Conservation (phyloP, 169 alveolate species). For the Babesia ovata region DNA sequence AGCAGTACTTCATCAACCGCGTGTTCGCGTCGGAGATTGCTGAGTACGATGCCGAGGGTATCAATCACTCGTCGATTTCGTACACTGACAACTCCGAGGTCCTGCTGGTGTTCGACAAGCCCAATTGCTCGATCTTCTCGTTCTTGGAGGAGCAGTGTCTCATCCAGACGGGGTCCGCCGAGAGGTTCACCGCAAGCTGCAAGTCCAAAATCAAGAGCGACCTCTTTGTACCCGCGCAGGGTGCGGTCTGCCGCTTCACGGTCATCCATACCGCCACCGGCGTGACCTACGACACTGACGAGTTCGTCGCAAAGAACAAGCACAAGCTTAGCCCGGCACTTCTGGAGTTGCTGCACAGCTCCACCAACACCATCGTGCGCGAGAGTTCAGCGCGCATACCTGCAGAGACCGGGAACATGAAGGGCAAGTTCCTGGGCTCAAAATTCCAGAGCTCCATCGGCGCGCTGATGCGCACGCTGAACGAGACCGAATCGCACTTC, state of each 20-base stretch:
- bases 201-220: slow-evolving; percentile 60
- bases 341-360: slow-evolving; percentile 36
- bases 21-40: slow-evolving; percentile 90
- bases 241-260: slow-evolving; percentile 53
- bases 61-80: slow-evolving; percentile 52
- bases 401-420: slow-evolving; percentile 48
- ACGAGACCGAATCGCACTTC: slow-evolving; percentile 69
- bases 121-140: slow-evolving; percentile 60
- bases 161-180: slow-evolving; percentile 64
- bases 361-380: slow-evolving; percentile 35
- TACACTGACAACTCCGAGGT: slow-evolving; percentile 77
- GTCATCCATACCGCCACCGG: slow-evolving; percentile 65
- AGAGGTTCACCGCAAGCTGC: slow-evolving; percentile 63
- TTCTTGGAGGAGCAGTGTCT: slow-evolving; percentile 67
- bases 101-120: slow-evolving; percentile 69
- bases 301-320: slow-evolving; percentile 64
- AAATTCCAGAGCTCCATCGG: slow-evolving; percentile 59
- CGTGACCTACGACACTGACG: slow-evolving; percentile 61
- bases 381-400: slow-evolving; percentile 9
- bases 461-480: slow-evolving; percentile 48
- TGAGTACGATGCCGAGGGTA: slow-evolving; percentile 76
- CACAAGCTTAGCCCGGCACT: slow-evolving; percentile 45
- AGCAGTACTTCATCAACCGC: slow-evolving; percentile 89
- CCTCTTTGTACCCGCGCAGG: slow-evolving; percentile 54
- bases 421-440: slow-evolving; percentile 62